Percentiles rank a stretch among this genome's conserved stretches.
Evolutionary conservation across 139 green algal species (phyloP).

Genomic region (Nannochloris sp.): DNA sequence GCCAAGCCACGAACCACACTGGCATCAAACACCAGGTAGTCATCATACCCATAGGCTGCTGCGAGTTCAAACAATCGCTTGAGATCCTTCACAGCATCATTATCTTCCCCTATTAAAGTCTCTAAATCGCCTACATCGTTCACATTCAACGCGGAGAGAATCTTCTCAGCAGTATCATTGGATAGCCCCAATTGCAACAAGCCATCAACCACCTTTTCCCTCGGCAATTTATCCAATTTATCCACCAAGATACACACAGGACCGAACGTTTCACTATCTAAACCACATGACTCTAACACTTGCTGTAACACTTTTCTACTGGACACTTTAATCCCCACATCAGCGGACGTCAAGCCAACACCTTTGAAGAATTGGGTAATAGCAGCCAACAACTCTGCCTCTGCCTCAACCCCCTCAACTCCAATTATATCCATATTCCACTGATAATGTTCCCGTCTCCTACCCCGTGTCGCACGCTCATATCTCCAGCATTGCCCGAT

Average conservation of each 20-base stretch:
- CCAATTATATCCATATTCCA: slow-evolving; percentile 98
- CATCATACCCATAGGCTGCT: slow-evolving; percentile 68
- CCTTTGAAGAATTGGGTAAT: slow-evolving; percentile 79
- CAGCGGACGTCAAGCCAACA: slow-evolving; percentile 57
- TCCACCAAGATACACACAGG: slow-evolving; percentile 88
- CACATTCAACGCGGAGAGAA: slow-evolving; percentile 54
- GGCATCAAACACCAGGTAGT: slow-evolving; percentile 93
- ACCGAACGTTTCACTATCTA: slow-evolving; percentile 62
- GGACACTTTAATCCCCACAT: slow-evolving; percentile 90
- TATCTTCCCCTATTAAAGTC: slow-evolving; percentile 32
- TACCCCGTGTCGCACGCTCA: slow-evolving; percentile 84
- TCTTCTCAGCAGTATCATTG: slow-evolving; percentile 43
- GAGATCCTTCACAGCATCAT: slow-evolving; percentile 65
- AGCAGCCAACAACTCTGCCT: slow-evolving; percentile 91
- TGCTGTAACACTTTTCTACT: slow-evolving; percentile 80
- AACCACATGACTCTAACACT: slow-evolving; percentile 41
- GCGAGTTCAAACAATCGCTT: slow-evolving; percentile 73
- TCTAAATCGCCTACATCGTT: slow-evolving; percentile 50
- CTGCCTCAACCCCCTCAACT: slow-evolving; percentile 72
- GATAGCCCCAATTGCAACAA: slow-evolving; percentile 52
- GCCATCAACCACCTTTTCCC: slow-evolving; percentile 51
- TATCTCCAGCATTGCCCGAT: slow-evolving; percentile 95
- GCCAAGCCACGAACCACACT: slow-evolving; percentile 89
- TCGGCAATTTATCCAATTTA: slow-evolving; percentile 84
- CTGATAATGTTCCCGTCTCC: slow-evolving; percentile 95